These are phyloP conservation scores for Butyriboletus regius DNA, from an alignment of 1,284 basidiomycete species.

Conservation along the genomic window DNA sequence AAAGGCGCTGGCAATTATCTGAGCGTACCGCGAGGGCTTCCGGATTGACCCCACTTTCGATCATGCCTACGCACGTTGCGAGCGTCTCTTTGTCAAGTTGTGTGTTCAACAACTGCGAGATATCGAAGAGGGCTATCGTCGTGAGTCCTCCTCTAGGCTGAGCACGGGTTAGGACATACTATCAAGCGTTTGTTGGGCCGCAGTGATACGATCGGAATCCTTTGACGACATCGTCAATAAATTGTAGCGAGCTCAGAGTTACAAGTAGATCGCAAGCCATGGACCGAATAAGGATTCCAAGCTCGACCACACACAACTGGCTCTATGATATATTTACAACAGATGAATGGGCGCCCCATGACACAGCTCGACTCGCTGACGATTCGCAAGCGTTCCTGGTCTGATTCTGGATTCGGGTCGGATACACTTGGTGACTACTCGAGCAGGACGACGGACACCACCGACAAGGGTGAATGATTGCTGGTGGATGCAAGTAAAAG, in stretches of 20 bases:
- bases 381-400: not conserved
- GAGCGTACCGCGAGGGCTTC: constrained; percentile 73
- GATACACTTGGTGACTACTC: not conserved
- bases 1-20: not conserved
- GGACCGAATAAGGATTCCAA: no score
- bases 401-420: not conserved
- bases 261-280: no score
- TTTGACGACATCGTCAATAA: constrained; percentile 43
- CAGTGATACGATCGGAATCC: constrained; percentile 59
- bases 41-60: constrained; percentile 78
- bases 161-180: constrained; percentile 43
- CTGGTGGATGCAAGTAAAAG: no score
- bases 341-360: no score
- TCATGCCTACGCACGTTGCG: constrained; percentile 73
- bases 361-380: not conserved
- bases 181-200: constrained; percentile 72
- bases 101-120: constrained; percentile 76
- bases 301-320: not conserved
- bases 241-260: no score
- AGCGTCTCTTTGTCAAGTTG: constrained; percentile 76
- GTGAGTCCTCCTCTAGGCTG: constrained; percentile 3
- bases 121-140: constrained; percentile 63
- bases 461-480: no score
- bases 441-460: no score
- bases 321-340: no score